phyloP scores from a whole-genome alignment of 2,329 filamentous ascomycete species.

The Fusarium hostae region DNA sequence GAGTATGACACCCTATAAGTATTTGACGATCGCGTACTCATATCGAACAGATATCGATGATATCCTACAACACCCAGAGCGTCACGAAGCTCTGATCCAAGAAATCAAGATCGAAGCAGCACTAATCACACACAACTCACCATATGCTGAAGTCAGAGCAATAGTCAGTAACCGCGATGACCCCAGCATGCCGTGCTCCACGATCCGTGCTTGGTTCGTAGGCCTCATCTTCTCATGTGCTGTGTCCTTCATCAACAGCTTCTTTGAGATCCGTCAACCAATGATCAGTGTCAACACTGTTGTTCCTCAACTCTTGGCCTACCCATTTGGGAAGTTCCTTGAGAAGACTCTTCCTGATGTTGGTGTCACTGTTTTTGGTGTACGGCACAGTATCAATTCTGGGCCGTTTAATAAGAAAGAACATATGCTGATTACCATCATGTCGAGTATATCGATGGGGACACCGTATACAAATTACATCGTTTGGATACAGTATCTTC shows the following conservation, averaged over 20 bases:
- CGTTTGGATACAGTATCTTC: conserved; percentile 61
- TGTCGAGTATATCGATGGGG: conserved; percentile 67
- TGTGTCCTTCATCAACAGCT: conserved; percentile 64
- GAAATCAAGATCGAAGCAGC: conserved; percentile 65
- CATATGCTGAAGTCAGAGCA: conserved; percentile 66
- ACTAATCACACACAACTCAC: conserved; percentile 63
- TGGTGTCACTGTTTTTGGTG: conserved; percentile 58
- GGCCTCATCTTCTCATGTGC: conserved; percentile 61
- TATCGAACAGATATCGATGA: conserved; percentile 43
- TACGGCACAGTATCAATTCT: conserved; percentile 63
- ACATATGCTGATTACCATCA: conserved; percentile 69
- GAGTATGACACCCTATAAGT: conserved; percentile 34
- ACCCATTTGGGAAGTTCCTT: conserved; percentile 62
- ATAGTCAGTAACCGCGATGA: conserved; percentile 65
- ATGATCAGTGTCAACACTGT: conserved; percentile 63
- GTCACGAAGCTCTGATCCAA: conserved; percentile 54
- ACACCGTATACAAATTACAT: conserved; percentile 62
- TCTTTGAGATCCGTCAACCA: conserved; percentile 68
- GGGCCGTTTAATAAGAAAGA: conserved; percentile 69
- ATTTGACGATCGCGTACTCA: not conserved
- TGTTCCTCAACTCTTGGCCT: conserved; percentile 68
- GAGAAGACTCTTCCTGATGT: conserved; percentile 62
- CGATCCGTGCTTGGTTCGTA: conserved; percentile 64
- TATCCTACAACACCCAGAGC: conserved; percentile 51
- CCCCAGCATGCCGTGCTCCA: conserved; percentile 61